Evolutionary conservation across 805 yeast species (phyloP), one percentile per base, ranked within the genome.

Genomic region (Kluyveromyces lactis): DNA sequence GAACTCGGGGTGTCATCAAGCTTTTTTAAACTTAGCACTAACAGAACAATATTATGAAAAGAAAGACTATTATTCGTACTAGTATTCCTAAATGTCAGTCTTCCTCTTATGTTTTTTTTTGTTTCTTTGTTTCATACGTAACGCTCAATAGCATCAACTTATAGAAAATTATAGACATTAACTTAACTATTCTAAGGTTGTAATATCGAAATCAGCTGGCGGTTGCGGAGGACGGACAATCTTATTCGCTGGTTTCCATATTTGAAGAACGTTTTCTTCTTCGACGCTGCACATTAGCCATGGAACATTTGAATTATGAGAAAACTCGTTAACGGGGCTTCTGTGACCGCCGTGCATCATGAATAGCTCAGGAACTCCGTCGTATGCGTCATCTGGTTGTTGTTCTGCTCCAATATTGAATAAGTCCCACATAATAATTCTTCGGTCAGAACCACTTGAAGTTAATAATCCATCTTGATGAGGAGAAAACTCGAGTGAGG

Each of bases 261-360:
- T 52, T 40, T 69, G 73, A 28, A 68, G 56, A 26, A 66, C 59
- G 46, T 68, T 68, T 27, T 68, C 69, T 45, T 68, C 72, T 36
- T 70, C 69, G 5, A 64, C 57, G 27, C 84, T 72, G 0, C 83
- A 86, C 41, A 82, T 52, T 28, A 84, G 71, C 89, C 90, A 84
- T n/a, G 84, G 84, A 42, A 77, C 69, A 29, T 56, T 54, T 4
- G 79, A 77, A 53, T 79, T 81, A 69, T 85, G 79, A 26, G 78
- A 72, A 48, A 84, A 67, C 56, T 84, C 95, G 31, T 79, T 77
- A 13, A 84, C 79, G 4, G 81, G 69, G 13, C 86, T 81, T 15
- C 87, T 79, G 55, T 86, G 95, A 16, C 95, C 95, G 28, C 94
- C 95, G 56, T 86, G 95, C 80, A 86, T 82, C 87, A 86, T 82